Evolutionary conservation across 2,329 filamentous ascomycete species (phyloP), one percentile per base, ranked within the genome.

Genomic region (Clonostachys rhizophaga): DNA sequence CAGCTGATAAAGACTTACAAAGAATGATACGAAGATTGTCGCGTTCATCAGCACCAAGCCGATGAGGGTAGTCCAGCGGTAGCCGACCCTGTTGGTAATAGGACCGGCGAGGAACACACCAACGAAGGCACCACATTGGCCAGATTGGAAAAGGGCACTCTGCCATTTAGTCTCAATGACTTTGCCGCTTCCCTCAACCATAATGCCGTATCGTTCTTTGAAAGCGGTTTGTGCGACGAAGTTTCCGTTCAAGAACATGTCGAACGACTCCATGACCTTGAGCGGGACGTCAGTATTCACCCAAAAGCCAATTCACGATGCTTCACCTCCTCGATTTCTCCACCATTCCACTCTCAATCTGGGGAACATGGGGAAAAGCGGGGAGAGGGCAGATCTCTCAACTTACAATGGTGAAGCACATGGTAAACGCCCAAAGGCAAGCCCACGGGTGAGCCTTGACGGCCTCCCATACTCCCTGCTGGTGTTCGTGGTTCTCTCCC

Each of bases 1-100:
- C 8, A 3, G 12, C 4, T 5, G n/a, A 12, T 8, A 66, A 50
- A 56, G 60, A 33, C 61, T 53, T 2, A 68, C 74, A 53, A 81
- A 83, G 64, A 78, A 83, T 52, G 77, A 81, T 50, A 79, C 51
- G 45, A 68, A 68, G 50, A 68, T 68, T 45, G 64, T 65, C 47
- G 55, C 60, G 44, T 67, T 68, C 49, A 72, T 56, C 52, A 55
- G 18, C n/a, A 67, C 56, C 47, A 79, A 55, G 6, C 55, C 65
- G 4, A 51, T 9, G 24, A 68, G 60, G 14, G 63, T 66, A 2
- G 64, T 56, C 63, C 60, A 62, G 16, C 65, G 64, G 47, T 68
- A 68, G 45, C 65, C 65, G 39, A 67, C 50, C 6, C 54, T 52
- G 51, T 60, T 64, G 42, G 65, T 67, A 46, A 68, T 52, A 34